These are phyloP conservation scores for Plasmodium inui DNA, from an alignment of 169 alveolate species.

Conservation along the genomic window DNA sequence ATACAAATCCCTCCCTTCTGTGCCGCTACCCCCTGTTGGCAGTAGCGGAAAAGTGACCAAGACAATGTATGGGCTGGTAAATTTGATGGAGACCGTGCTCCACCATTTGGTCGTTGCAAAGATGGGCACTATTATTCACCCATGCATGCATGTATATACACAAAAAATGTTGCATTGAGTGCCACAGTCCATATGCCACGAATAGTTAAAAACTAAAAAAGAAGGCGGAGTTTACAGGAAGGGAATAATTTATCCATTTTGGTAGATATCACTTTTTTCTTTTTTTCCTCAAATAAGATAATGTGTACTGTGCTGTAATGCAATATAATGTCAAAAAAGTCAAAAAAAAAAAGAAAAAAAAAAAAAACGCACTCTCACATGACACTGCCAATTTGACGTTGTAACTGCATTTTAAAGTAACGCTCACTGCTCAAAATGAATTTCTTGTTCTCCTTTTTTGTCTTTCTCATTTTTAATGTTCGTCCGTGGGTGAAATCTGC, in stretches of 20 bases:
- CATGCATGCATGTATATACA: not conserved
- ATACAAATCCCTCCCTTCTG: not conserved
- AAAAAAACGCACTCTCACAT: not conserved
- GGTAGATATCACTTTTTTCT: not conserved
- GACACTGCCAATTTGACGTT: not conserved
- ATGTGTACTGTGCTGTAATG: not conserved
- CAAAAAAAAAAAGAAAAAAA: not conserved
- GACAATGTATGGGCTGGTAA: not conserved
- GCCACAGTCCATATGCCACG: not conserved
- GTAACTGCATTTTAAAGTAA: constrained; percentile 12
- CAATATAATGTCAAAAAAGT: not conserved
- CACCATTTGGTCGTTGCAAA: not conserved
- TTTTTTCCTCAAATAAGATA: not conserved
- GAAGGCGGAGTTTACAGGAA: not conserved
- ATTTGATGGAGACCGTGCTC: not conserved
- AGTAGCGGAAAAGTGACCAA: not conserved
- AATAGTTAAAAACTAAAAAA: constrained; percentile 1
- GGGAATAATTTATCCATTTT: not conserved
- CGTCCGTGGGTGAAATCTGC: constrained; percentile 20
- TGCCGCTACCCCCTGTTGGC: not conserved
- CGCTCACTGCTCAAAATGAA: constrained; percentile 34
- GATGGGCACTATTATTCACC: not conserved
- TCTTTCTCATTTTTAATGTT: constrained; percentile 1
- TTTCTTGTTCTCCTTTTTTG: constrained; percentile 24
- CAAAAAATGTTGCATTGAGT: not conserved